Percentiles rank a stretch among this genome's conserved stretches.
These are phyloP conservation scores for Olyra latifolia DNA, from an alignment of 176 grass and related monocot species.

Conservation along the genomic window DNA sequence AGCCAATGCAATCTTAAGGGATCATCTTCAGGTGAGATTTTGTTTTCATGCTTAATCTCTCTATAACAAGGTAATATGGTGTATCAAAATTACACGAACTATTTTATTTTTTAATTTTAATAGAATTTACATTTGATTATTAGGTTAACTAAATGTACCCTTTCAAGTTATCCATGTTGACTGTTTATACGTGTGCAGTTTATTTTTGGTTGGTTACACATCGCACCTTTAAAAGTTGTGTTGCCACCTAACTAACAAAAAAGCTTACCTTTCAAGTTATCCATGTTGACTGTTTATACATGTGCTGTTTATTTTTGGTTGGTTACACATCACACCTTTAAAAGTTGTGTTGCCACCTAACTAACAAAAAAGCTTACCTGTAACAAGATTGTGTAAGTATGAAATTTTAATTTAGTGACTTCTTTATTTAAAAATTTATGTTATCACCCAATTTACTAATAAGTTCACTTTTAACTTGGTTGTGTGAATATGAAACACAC, in stretches of 20 bases:
- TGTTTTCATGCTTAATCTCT: not conserved
- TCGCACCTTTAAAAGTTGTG: not conserved
- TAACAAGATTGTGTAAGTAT: not conserved
- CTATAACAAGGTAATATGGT: constrained; percentile 2
- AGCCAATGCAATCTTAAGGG: constrained; percentile 27
- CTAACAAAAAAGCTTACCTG: constrained; percentile 5
- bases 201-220: not conserved
- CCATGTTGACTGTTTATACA: not conserved
- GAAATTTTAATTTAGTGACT: not conserved
- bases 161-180: constrained; percentile 10
- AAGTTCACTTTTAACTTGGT: not conserved
- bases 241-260: constrained; percentile 4
- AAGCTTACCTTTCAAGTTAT: constrained; percentile 6
- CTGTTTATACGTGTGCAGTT: not conserved
- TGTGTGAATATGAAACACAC: not conserved
- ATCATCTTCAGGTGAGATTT: constrained; percentile 67
- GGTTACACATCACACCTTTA: not conserved
- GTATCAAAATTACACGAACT: not conserved
- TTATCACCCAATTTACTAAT: constrained; percentile 7
- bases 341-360: not conserved
- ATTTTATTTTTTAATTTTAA: not conserved
- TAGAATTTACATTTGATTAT: constrained; percentile 6
- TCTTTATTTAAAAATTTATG: not conserved
- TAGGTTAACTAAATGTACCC: not conserved
- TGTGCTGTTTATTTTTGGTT: not conserved